A percentile compares a stretch with the other conserved stretches of the same genome.
These are phyloP conservation scores for Penicillium expansum DNA, from an alignment of 2,329 filamentous ascomycete genomes.

Conservation along the genomic window DNA sequence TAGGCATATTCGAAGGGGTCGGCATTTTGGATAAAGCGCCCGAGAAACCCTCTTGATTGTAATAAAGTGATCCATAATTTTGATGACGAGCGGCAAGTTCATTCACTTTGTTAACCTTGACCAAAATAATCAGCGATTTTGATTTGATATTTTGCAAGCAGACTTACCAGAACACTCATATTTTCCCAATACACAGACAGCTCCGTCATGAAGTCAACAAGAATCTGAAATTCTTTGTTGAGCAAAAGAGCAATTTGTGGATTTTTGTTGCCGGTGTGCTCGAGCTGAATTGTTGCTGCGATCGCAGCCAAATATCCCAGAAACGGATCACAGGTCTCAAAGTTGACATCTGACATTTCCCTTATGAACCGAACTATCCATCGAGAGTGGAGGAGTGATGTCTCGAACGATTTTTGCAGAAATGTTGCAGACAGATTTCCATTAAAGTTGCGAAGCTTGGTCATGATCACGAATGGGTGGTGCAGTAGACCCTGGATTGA, in stretches of 20 bases:
- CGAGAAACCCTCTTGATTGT: conserved; percentile 26
- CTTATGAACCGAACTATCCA: conserved; percentile 28
- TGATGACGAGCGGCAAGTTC: conserved; percentile 23
- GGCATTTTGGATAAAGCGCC: conserved; percentile 26
- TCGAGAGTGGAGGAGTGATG: conserved; percentile 27
- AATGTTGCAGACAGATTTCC: conserved; percentile 27
- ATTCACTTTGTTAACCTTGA: conserved; percentile 20
- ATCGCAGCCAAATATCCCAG: conserved; percentile 29
- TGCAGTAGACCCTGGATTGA: conserved; percentile 25
- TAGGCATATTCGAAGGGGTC: conserved; percentile 24
- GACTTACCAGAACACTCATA: conserved; percentile 22
- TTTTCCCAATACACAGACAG: conserved; percentile 23
- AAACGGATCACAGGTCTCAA: conserved; percentile 26
- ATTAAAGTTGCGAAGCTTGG: conserved; percentile 25
- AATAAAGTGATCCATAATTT: conserved; percentile 26
- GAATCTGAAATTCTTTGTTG: conserved; percentile 23
- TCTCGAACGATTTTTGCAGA: conserved; percentile 30
- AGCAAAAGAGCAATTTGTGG: conserved; percentile 24
- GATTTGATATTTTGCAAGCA: background rate
- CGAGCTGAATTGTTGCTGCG: conserved; percentile 29
- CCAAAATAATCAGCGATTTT: background rate
- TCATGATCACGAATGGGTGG: conserved; percentile 30
- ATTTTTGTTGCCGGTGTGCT: conserved; percentile 27
- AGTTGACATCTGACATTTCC: conserved; percentile 25
- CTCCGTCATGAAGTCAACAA: conserved; percentile 23